Evolutionary conservation across 2,329 filamentous ascomycete genomes (phyloP), one percentile per base, ranked within the genome.

Genomic region (Aureobasidium vineae): DNA sequence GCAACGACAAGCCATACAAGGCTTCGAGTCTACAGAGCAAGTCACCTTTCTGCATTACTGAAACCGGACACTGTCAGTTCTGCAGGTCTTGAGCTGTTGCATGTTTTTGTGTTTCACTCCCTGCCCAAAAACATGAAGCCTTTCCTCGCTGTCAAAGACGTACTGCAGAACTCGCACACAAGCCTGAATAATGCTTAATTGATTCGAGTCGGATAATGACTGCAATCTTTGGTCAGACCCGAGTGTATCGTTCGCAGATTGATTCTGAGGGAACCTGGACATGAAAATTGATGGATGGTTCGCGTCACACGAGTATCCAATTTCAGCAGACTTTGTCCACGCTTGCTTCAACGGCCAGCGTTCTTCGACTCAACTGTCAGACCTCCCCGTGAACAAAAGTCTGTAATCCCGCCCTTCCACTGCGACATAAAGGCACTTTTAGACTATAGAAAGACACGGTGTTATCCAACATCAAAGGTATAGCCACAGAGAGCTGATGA

Each of bases 311-410:
- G 49, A 38, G 6, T 31, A 15, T 31, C 54, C 38, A 59, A 59
- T 31, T 33, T 59, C 40, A 45, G 10, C 26, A 59, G 38, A 45
- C 40, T 59, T 36, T 16, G 53, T 47, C 13, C 10, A 60, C 8
- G 26, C 41, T 60, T 19, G n/a, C n/a, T 36, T 36, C 7, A 36
- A 47, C 41, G 56, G 56, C n/a, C 26, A 36, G 28, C 41, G 41
- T 60, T 47, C 41, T 47, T 26, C 41, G 56, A 47, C 26, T 36
- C 41, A 60, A 60, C 56, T 26, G 56, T 47, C 56, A 6, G 31
- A 5, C 10, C 6, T 45, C 3, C 11, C 13, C 3, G 2, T 23
- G n/a, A 3, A 13, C 8, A 2, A 15, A 38, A 38, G 36, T 38
- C 8, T 38, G 36, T 38, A 38, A 38, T 10, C 3, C 13, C 36